Percentiles rank a stretch among this genome's conserved stretches.
These are phyloP conservation scores for Zymoseptoria crescenta DNA, from an alignment of 2,329 filamentous ascomycete genomes.

Conservation along the genomic window DNA sequence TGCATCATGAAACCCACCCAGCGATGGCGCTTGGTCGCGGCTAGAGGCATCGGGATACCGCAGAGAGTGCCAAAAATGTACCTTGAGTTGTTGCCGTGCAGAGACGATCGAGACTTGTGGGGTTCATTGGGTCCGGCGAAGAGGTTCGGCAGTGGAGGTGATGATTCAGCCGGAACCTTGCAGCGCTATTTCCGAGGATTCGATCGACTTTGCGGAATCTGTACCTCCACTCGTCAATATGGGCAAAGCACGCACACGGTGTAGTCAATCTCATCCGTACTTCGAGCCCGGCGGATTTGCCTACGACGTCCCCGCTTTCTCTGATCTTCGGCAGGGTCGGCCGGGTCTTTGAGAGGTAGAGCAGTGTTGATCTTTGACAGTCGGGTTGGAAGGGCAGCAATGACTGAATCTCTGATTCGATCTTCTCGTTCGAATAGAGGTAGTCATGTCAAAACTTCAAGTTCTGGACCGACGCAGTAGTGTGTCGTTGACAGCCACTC, in stretches of 20 bases:
- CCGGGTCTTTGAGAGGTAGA: not conserved
- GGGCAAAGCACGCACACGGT: not conserved
- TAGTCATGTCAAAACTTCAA: not conserved
- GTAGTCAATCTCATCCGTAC: not conserved
- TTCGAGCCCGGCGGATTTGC: not conserved
- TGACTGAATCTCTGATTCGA: not conserved
- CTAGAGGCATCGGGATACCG: constrained; percentile 4
- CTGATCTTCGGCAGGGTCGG: not conserved
- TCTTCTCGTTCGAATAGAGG: not conserved
- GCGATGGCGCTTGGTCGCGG: constrained; percentile 11
- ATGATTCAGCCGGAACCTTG: not conserved
- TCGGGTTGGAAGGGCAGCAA: not conserved
- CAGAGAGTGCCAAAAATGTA: not conserved
- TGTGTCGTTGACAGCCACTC: not conserved
- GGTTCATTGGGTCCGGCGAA: not conserved
- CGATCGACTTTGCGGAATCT: not conserved
- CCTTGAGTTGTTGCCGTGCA: not conserved
- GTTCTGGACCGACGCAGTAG: not conserved
- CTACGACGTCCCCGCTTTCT: not conserved
- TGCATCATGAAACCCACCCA: constrained; percentile 4
- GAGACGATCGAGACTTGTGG: not conserved
- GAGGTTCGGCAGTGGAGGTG: not conserved
- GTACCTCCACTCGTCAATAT: not conserved
- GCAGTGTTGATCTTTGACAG: not conserved
- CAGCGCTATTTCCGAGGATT: not conserved